Conservation (phyloP, 345 rosid genomes). For the Carallia brachiata region DNA sequence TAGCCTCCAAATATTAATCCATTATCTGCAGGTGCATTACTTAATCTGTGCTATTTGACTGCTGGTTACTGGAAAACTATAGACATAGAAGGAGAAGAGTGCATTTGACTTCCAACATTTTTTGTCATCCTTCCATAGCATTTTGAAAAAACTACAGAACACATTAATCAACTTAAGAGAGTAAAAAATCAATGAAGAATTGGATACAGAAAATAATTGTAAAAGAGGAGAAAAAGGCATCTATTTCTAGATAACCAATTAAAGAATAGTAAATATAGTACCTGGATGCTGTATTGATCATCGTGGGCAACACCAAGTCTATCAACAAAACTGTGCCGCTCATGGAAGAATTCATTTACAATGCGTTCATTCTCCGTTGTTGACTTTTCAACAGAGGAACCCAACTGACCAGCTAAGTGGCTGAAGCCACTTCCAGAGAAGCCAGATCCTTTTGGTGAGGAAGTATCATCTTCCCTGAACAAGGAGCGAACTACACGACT, state of each 20-base stretch:
- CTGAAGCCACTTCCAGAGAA: slow-evolving; percentile 31
- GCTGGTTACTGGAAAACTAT: too few relatives aligned
- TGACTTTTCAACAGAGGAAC: slow-evolving; percentile 29
- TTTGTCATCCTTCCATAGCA: too few relatives aligned
- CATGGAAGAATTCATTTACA: slow-evolving; percentile 73
- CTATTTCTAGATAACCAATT: neutral
- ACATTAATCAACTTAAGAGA: neutral
- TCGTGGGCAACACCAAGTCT: slow-evolving; percentile 34
- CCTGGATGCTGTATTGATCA: slow-evolving; percentile 54
- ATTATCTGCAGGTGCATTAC: neutral
- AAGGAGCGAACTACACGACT: slow-evolving; percentile 54
- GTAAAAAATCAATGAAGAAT: neutral
- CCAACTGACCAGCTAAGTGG: slow-evolving; percentile 24
- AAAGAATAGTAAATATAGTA: slow-evolving; percentile 5
- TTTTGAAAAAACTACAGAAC: neutral
- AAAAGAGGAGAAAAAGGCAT: neutral
- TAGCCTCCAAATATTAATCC: neutral
- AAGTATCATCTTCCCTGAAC: slow-evolving; percentile 42
- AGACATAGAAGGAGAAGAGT: too few relatives aligned
- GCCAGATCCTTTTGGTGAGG: slow-evolving; percentile 37
- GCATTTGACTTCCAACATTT: too few relatives aligned
- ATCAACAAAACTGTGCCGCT: slow-evolving; percentile 42
- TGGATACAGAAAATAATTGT: neutral
- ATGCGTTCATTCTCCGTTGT: slow-evolving; percentile 71
- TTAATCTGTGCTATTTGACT: too few relatives aligned